These are phyloP conservation scores for Ilyonectria sp. DNA, from an alignment of 2,329 filamentous ascomycete genomes.

Conservation along the genomic window DNA sequence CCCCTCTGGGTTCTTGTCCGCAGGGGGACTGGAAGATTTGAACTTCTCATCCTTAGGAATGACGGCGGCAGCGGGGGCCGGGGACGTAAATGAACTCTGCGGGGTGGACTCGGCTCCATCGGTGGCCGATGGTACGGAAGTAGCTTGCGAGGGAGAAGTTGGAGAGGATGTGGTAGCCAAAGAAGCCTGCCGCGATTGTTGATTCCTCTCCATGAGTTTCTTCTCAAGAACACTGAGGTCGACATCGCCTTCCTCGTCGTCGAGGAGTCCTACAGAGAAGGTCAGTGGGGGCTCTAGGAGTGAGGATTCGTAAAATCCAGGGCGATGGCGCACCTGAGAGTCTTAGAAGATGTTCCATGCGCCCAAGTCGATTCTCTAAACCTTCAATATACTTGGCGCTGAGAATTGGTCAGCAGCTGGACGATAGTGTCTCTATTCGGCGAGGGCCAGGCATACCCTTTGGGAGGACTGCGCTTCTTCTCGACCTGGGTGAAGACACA, in stretches of 20 bases:
- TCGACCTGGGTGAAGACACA: constrained; percentile 98
- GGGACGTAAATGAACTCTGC: constrained; percentile 69
- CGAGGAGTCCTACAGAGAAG: constrained; percentile 75
- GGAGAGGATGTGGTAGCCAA: constrained; percentile 64
- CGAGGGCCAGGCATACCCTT: constrained; percentile 76
- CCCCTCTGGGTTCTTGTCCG: constrained; percentile 46
- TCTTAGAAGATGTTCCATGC: constrained; percentile 93
- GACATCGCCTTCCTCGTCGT: constrained; percentile 88
- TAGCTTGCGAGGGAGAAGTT: constrained; percentile 65
- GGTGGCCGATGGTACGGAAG: constrained; percentile 54
- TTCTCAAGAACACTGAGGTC: constrained; percentile 92
- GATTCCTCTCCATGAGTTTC: constrained; percentile 73
- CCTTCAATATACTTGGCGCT: constrained; percentile 99
- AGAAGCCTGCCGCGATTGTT: constrained; percentile 66
- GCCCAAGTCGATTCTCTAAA: constrained; percentile 91
- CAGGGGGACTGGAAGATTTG: constrained; percentile 47
- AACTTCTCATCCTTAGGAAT: constrained; percentile 50
- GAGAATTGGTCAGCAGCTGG: constrained; percentile 39
- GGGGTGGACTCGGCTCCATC: constrained; percentile 64
- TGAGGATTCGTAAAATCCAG: neutral
- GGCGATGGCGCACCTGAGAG: constrained; percentile 74
- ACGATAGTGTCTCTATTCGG: neutral
- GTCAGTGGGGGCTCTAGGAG: constrained; percentile 27
- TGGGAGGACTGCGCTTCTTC: constrained; percentile 97
- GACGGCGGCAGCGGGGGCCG: constrained; percentile 57